Conservation (phyloP, 2,329 filamentous ascomycete genomes). For the Curvularia verruculosa region DNA sequence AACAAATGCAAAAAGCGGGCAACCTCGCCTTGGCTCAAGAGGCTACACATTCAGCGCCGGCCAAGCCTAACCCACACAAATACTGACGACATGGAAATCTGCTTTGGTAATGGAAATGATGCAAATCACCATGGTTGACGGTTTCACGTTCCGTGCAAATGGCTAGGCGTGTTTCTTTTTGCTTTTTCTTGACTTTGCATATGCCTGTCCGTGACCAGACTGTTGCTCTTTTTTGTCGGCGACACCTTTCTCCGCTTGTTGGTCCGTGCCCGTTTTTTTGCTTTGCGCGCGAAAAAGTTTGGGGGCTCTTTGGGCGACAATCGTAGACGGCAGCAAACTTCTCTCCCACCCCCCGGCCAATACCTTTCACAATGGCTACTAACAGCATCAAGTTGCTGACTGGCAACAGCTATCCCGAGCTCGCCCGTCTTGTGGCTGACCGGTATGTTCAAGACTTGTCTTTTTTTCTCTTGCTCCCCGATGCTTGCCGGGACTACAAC, state of each 20-base stretch:
- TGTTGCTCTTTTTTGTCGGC: constrained; percentile 14
- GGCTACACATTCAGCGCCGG: background rate
- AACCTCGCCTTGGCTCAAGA: constrained; percentile 1
- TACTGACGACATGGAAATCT: background rate
- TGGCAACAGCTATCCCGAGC: constrained; percentile 75
- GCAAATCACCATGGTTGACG: background rate
- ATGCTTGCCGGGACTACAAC: constrained; percentile 8
- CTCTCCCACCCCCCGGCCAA: constrained; percentile 17
- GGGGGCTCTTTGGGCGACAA: constrained; percentile 18
- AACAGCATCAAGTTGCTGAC: constrained; percentile 78
- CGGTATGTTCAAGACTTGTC: constrained; percentile 57
- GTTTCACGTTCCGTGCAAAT: background rate
- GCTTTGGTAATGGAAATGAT: background rate
- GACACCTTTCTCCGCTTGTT: constrained; percentile 28
- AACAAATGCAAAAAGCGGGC: constrained; percentile 4
- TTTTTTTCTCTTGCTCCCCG: constrained; percentile 8
- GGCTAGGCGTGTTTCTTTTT: background rate
- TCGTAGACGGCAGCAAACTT: constrained; percentile 28
- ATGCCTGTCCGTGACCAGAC: constrained; percentile 7
- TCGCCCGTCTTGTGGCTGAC: constrained; percentile 72
- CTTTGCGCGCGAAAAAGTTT: constrained; percentile 30
- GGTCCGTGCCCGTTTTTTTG: constrained; percentile 25
- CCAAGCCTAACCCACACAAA: background rate
- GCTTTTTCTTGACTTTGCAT: background rate
- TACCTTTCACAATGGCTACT: constrained; percentile 63